Base-by-base conservation (phyloP, 176 grass and related monocot species). In the Pontederia paniculata region DNA sequence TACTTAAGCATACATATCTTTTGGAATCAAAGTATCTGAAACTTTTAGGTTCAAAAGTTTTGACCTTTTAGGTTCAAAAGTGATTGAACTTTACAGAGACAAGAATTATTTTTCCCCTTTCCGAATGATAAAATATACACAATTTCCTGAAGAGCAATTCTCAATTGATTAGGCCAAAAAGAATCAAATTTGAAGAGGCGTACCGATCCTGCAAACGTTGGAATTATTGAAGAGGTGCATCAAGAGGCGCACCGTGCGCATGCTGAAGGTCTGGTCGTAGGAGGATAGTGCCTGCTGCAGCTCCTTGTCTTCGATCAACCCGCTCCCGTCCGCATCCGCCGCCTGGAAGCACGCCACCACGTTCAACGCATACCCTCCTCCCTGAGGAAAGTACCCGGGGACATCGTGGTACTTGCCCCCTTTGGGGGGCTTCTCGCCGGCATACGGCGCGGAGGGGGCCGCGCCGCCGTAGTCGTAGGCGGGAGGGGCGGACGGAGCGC, bases 161-260 rank as follows among this genome's bases (percentile, higher is more conserved):
- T n/a, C n/a, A n/a, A n/a, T n/a, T n/a, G n/a, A n/a, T n/a, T n/a
- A n/a, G n/a, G n/a, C n/a, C n/a, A n/a, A n/a, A n/a, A n/a, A n/a
- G n/a, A n/a, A n/a, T n/a, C n/a, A n/a, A n/a, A n/a, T 28, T 15
- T 11, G 12, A 37, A 23, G 52, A 15, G 10, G 63, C 55, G 45
- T 50, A 83, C 91, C 91, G 57, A 97, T 97, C 77, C 74, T 97
- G 47, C 91, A 83, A 23, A 87, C 65, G 63, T 81, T 97, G 17
- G 83, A 79, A 72, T 78, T 83, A 48, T 85, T 90, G 82, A 97
- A 97, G 57, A 87, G 76, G 74, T 97, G 83, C 91, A 97, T 97
- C 61, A 97, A 86, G 60, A 97, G 86, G 74, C 81, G 91, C 0
- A 97, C 86, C 44, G 86, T 97, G 63, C 86, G 81, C 42, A 97